Percentiles rank a stretch among this genome's conserved stretches.
Conservation (phyloP, 2,329 filamentous ascomycete species). For the Lojkania enalia region DNA sequence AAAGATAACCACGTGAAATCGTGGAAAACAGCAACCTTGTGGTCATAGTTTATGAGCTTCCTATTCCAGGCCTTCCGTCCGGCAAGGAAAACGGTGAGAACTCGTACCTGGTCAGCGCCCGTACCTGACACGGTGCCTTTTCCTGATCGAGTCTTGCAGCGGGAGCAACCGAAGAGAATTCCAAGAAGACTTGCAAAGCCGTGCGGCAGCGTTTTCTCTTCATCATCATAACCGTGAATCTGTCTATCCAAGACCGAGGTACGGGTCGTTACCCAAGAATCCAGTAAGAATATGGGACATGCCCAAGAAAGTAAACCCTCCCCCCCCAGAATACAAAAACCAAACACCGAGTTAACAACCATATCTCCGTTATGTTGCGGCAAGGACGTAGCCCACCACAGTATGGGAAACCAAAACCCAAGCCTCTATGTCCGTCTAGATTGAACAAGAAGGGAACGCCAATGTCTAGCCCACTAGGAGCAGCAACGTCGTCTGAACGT, state of each 20-base stretch:
- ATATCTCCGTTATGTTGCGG: no score
- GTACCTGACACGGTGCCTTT: no score
- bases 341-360: neutral
- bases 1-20: slow-evolving; percentile 19
- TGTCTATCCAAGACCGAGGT: neutral
- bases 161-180: neutral
- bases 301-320: no score
- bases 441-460: slow-evolving; percentile 19
- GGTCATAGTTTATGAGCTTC: slow-evolving; percentile 42
- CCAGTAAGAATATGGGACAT: no score
- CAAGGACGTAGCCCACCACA: no score
- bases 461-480: slow-evolving; percentile 14
- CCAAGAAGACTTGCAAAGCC: neutral
- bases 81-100: no score
- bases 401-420: slow-evolving; percentile 8
- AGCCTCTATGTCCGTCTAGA: slow-evolving; percentile 9
- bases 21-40: slow-evolving; percentile 31
- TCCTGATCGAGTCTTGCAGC: neutral
- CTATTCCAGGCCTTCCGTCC: slow-evolving; percentile 31
- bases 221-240: neutral
- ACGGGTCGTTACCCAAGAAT: neutral
- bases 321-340: no score
- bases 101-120: no score
- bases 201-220: neutral
- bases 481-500: neutral